Percentiles rank a stretch among this genome's conserved stretches.
These are phyloP conservation scores for Calonectria henricotiae DNA, from an alignment of 2,329 filamentous ascomycete species.

Conservation along the genomic window DNA sequence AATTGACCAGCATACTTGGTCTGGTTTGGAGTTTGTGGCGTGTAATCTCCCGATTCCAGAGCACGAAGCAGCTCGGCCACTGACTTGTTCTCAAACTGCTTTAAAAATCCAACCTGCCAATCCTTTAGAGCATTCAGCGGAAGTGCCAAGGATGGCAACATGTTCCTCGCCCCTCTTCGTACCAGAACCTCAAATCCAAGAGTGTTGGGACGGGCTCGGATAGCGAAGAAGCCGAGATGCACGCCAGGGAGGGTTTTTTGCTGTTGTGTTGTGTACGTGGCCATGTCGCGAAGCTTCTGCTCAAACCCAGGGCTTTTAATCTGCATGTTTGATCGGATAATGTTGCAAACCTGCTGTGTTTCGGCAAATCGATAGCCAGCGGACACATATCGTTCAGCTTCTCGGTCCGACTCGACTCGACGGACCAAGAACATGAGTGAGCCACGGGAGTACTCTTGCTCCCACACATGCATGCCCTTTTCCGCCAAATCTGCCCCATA, in stretches of 20 bases:
- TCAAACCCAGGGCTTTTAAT: conserved; percentile 77
- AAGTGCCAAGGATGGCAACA: conserved; percentile 74
- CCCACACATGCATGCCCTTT: conserved; percentile 56
- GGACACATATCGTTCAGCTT: conserved; percentile 77
- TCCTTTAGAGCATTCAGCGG: conserved; percentile 69
- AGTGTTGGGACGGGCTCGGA: conserved; percentile 67
- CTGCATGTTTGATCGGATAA: conserved; percentile 82
- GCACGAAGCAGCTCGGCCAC: conserved; percentile 55
- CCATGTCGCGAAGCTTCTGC: conserved; percentile 76
- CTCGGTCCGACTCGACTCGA: conserved; percentile 70
- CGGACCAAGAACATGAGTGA: conserved; percentile 87
- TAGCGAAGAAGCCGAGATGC: conserved; percentile 73
- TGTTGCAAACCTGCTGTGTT: conserved; percentile 77
- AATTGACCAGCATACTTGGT: conserved; percentile 65
- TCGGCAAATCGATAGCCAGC: conserved; percentile 86
- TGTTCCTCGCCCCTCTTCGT: conserved; percentile 69
- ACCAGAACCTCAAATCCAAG: conserved; percentile 78
- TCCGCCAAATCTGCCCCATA: conserved; percentile 59
- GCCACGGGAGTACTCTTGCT: conserved; percentile 74
- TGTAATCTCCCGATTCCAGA: conserved; percentile 60
- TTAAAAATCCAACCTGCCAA: conserved; percentile 71
- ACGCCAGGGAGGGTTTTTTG: conserved; percentile 69
- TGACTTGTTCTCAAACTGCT: conserved; percentile 65
- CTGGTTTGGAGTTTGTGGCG: conserved; percentile 57
- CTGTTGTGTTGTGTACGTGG: conserved; percentile 68